Evolutionary conservation across 306 rosid genomes (phyloP).

Genomic region (Alnus glutinosa): DNA sequence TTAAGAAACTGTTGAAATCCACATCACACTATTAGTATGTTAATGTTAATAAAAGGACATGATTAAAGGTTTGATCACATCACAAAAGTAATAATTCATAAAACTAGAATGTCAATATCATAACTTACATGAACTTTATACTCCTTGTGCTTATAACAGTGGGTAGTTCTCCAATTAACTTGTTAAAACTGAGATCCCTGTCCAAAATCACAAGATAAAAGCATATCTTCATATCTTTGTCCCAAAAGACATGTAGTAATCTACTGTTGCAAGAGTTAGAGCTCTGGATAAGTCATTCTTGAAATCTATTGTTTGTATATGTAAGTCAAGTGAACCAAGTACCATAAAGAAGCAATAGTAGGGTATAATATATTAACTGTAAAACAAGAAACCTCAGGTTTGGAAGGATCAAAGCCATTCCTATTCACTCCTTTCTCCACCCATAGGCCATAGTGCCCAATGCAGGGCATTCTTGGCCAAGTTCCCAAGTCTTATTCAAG

Average conservation of each 20-base stretch:
- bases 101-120: neutral
- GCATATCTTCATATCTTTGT: no score
- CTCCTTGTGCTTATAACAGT: neutral
- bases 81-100: neutral
- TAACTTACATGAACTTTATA: neutral
- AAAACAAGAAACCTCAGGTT: neutral
- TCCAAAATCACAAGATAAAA: neutral
- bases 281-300: no score
- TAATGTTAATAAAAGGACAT: neutral
- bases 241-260: neutral
- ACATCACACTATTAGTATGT: neutral
- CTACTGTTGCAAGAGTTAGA: neutral
- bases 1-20: neutral
- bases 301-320: neutral
- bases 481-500: neutral
- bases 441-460: neutral
- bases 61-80: neutral
- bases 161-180: constrained; percentile 2
- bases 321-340: neutral
- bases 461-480: neutral
- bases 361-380: neutral
- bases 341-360: neutral
- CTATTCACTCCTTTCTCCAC: neutral
- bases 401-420: neutral
- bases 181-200: neutral